Evolutionary conservation across 306 rosid genomes (phyloP).

Genomic region (Corylus americana): DNA sequence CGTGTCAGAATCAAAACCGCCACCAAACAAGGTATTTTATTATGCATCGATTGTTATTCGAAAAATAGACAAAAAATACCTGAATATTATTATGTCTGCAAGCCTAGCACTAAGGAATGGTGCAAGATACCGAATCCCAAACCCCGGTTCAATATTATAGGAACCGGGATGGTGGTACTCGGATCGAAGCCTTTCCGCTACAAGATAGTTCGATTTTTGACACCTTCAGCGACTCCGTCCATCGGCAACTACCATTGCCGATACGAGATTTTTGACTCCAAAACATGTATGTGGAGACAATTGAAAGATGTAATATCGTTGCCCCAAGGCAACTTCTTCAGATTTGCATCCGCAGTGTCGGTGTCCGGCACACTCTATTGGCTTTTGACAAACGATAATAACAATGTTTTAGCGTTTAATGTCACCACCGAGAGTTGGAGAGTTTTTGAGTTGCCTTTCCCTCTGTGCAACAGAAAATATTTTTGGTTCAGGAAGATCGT

Average conservation of each 20-base stretch:
- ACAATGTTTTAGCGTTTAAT: neutral
- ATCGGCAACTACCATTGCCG: neutral
- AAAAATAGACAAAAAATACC: neutral
- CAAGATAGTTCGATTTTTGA: slow-evolving; percentile 12
- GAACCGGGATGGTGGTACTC: neutral
- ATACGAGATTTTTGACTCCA: slow-evolving; percentile 7
- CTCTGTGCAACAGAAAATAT: neutral
- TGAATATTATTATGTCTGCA: neutral
- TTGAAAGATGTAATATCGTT: neutral
- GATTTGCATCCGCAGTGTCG: neutral
- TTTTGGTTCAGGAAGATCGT: neutral
- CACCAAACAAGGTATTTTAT: neutral
- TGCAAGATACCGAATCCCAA: neutral
- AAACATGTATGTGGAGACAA: slow-evolving; percentile 4
- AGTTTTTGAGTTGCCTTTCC: neutral
- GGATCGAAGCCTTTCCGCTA: slow-evolving; percentile 4
- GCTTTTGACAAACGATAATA: neutral
- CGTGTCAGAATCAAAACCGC: neutral
- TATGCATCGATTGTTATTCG: neutral
- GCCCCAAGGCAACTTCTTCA: neutral
- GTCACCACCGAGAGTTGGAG: slow-evolving; percentile 3
- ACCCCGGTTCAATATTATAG: neutral
- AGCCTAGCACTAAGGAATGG: neutral
- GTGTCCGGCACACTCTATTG: neutral
- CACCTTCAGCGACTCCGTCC: neutral